phyloP scores from a whole-genome alignment of 2,329 filamentous ascomycete genomes.

The Canariomyces notabilis region DNA sequence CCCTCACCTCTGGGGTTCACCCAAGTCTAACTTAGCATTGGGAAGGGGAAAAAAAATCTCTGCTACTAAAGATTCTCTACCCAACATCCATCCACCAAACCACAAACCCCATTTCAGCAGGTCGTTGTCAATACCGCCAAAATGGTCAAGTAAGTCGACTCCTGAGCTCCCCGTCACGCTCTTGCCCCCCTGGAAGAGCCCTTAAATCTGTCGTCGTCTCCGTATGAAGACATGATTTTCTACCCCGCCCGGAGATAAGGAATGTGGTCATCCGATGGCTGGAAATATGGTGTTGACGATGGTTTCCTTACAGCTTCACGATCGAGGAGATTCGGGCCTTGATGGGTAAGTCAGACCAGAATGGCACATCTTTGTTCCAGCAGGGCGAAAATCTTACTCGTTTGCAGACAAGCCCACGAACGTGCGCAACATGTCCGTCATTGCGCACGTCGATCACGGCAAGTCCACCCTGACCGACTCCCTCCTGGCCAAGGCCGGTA shows the following conservation, averaged over 20 bases:
- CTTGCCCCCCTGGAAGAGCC: background rate
- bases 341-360: constrained; percentile 52
- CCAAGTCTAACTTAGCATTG: constrained; percentile 12
- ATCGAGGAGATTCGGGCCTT: constrained; percentile 82
- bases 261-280: constrained; percentile 11
- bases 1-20: constrained; percentile 14
- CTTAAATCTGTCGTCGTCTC: constrained; percentile 9
- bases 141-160: constrained; percentile 94
- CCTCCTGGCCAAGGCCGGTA: constrained; percentile 97
- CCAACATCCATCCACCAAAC: constrained; percentile 17
- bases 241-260: constrained; percentile 40
- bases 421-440: constrained; percentile 96
- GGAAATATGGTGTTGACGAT: constrained; percentile 46
- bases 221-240: constrained; percentile 8
- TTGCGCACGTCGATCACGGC: constrained; percentile 99
- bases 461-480: constrained; percentile 99
- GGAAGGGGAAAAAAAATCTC: constrained; percentile 23
- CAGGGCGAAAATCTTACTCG: constrained; percentile 12
- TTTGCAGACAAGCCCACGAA: constrained; percentile 68
- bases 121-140: constrained; percentile 68
- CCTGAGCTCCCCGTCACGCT: constrained; percentile 3
- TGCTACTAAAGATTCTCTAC: constrained; percentile 19
- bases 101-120: constrained; percentile 27
- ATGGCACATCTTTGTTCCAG: too few relatives aligned
- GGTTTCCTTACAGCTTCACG: constrained; percentile 71